These are phyloP conservation scores for Sanguinoderma infundibulare DNA, from an alignment of 1,284 basidiomycete species.

Conservation along the genomic window DNA sequence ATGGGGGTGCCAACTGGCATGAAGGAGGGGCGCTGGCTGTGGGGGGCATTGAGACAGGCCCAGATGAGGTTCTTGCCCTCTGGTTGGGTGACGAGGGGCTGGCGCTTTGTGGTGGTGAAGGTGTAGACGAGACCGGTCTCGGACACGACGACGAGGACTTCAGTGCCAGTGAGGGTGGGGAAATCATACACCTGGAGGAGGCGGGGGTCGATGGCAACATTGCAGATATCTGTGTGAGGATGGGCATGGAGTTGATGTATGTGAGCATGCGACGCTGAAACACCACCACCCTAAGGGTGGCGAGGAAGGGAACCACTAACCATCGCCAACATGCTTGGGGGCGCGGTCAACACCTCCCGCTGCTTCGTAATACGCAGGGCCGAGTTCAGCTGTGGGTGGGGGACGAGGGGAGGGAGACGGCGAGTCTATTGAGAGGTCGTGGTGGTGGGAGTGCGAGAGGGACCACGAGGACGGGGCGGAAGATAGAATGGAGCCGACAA, in stretches of 20 bases:
- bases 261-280: slow-evolving; percentile 8
- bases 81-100: too few species aligned
- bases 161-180: too few species aligned
- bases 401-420: neutral
- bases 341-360: slow-evolving; percentile 23
- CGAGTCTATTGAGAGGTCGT: neutral
- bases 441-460: slow-evolving; percentile 18
- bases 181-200: too few species aligned
- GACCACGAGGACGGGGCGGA: slow-evolving; percentile 20
- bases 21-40: too few species aligned
- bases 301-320: slow-evolving; percentile 22
- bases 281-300: neutral
- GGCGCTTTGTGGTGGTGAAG: too few species aligned
- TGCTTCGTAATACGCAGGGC: slow-evolving; percentile 33
- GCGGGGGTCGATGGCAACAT: slow-evolving; percentile 1
- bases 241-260: neutral
- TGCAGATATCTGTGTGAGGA: slow-evolving; percentile 1
- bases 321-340: slow-evolving; percentile 7
- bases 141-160: too few species aligned
- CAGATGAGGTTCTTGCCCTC: too few species aligned
- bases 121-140: too few species aligned
- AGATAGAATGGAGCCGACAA: slow-evolving; percentile 21
- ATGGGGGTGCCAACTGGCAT: too few species aligned
- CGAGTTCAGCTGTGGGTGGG: slow-evolving; percentile 33
- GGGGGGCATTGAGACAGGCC: too few species aligned